phyloP scores from a whole-genome alignment of 768 basidiomycete species.

The Rossbeevera mucosa region DNA sequence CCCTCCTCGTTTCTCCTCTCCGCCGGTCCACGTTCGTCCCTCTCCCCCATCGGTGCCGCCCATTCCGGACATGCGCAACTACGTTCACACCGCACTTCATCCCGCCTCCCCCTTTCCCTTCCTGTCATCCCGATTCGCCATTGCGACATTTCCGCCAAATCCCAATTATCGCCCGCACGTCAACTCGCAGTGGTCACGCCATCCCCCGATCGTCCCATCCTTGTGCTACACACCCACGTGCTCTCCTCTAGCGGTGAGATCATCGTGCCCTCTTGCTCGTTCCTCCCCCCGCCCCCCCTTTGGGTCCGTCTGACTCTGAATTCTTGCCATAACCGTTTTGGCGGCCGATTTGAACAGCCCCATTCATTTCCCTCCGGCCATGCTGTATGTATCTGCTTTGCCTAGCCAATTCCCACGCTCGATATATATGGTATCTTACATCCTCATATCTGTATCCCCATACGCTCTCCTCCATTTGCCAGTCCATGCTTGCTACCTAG shows the following conservation, averaged over 20 bases:
- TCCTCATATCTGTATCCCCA: not conserved
- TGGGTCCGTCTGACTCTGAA: not conserved
- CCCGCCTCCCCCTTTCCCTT: not conserved
- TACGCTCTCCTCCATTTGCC: not conserved
- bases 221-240: not conserved
- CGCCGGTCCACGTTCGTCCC: conserved; percentile 12
- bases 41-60: conserved; percentile 1
- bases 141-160: not conserved
- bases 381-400: conserved; percentile 6
- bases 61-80: conserved; percentile 9
- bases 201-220: not conserved
- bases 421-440: conserved; percentile 11
- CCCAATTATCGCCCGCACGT: not conserved
- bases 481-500: not conserved
- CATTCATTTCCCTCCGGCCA: conserved; percentile 1
- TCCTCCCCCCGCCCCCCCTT: not conserved
- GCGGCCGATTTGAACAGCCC: conserved; percentile 5
- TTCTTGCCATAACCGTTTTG: conserved; percentile 8
- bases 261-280: not conserved
- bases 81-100: conserved; percentile 12
- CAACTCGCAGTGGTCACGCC: not conserved
- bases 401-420: not conserved
- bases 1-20: conserved; percentile 2
- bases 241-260: not conserved
- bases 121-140: not conserved